Conservation (phyloP, 169 alveolate genomes). For the Eimeria sp. region DNA sequence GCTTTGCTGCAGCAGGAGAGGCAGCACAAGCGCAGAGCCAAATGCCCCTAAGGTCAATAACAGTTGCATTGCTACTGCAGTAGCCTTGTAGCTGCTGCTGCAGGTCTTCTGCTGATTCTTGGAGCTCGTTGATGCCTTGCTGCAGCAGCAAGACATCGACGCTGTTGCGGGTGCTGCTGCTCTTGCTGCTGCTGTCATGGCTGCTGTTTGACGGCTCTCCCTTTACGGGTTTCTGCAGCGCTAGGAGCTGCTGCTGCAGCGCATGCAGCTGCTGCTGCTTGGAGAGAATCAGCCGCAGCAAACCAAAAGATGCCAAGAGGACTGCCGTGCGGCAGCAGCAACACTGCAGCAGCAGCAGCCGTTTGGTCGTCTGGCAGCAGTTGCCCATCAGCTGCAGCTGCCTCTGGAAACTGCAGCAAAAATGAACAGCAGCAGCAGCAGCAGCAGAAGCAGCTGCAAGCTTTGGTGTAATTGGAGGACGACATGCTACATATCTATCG, state of each 20-base stretch:
- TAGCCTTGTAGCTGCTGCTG: slow-evolving; percentile 36
- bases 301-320: slow-evolving; percentile 27
- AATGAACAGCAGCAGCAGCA: not conserved
- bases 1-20: slow-evolving; percentile 67
- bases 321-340: slow-evolving; percentile 65
- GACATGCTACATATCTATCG: not conserved
- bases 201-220: slow-evolving; percentile 12
- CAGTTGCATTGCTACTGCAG: slow-evolving; percentile 35
- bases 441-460: slow-evolving; percentile 49
- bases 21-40: slow-evolving; percentile 32
- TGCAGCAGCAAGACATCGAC: slow-evolving; percentile 17
- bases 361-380: slow-evolving; percentile 42
- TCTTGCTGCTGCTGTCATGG: slow-evolving; percentile 11
- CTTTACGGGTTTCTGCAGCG: not conserved
- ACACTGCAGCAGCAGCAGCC: slow-evolving; percentile 75
- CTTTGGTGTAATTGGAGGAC: not conserved
- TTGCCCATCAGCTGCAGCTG: slow-evolving; percentile 59
- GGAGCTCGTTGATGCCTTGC: slow-evolving; percentile 21
- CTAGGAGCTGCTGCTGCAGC: not conserved
- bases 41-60: slow-evolving; percentile 20
- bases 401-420: slow-evolving; percentile 38
- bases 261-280: slow-evolving; percentile 49
- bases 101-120: slow-evolving; percentile 17
- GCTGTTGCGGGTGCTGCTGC: slow-evolving; percentile 34
- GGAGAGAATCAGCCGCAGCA: slow-evolving; percentile 22